phyloP scores from a whole-genome alignment of 2,329 filamentous ascomycete genomes.

The Nemania serpens region DNA sequence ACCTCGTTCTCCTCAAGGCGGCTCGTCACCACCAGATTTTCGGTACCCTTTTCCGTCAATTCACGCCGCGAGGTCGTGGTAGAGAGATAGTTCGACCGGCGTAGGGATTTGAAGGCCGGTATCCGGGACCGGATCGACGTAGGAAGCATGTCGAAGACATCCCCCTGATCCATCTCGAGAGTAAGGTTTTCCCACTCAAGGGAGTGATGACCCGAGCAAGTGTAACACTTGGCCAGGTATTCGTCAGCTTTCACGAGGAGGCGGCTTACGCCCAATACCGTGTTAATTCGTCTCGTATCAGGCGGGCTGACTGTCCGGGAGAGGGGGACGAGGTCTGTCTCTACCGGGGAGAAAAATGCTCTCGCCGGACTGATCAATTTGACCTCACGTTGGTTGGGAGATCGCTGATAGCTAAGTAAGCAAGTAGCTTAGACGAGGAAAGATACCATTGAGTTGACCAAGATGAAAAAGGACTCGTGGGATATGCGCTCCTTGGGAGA shows the following conservation, averaged over 20 bases:
- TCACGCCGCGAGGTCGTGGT: constrained; percentile 37
- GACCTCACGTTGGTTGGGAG: background rate
- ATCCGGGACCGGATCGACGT: constrained; percentile 56
- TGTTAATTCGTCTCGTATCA: background rate
- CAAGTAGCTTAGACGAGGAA: no score
- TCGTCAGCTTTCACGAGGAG: background rate
- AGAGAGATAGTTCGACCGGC: constrained; percentile 45
- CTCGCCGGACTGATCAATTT: background rate
- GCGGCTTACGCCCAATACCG: background rate
- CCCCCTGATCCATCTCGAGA: constrained; percentile 38
- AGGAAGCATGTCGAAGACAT: constrained; percentile 57
- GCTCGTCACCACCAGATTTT: constrained; percentile 24
- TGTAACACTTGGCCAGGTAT: background rate
- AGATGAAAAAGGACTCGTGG: no score
- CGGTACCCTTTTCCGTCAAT: constrained; percentile 4
- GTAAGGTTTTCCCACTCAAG: background rate
- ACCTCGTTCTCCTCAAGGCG: constrained; percentile 21
- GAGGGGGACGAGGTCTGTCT: no score
- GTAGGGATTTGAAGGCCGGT: constrained; percentile 55
- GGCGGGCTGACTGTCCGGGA: background rate
- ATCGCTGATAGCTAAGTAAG: no score
- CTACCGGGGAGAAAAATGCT: background rate
- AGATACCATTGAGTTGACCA: no score
- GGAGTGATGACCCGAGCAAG: background rate
- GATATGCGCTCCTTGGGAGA: background rate